phyloP scores from a whole-genome alignment of 2,329 filamentous ascomycete genomes.

The Bipolaris cookei region DNA sequence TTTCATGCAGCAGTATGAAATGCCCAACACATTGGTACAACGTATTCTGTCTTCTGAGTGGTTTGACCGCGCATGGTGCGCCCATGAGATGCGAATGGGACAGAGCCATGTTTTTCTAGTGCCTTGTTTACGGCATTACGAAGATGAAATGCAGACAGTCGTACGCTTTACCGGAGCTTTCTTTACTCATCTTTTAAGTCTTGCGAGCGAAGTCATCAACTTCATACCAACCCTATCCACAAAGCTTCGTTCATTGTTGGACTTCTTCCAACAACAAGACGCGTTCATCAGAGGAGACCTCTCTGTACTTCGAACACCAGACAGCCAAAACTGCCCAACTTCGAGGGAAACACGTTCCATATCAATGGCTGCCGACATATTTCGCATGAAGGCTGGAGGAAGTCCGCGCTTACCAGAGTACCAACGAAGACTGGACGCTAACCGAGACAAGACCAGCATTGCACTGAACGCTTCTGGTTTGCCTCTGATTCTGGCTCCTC shows the following conservation, averaged over 20 bases:
- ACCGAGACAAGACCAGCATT: constrained; percentile 54
- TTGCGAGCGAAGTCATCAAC: constrained; percentile 37
- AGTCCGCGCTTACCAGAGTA: constrained; percentile 51
- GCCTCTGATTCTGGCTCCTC: constrained; percentile 46
- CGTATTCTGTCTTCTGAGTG: constrained; percentile 51
- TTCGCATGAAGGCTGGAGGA: constrained; percentile 52
- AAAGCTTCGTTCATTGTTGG: constrained; percentile 30
- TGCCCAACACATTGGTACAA: constrained; percentile 39
- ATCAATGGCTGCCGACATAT: constrained; percentile 45
- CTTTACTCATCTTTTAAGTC: constrained; percentile 50
- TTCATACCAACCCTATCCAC: constrained; percentile 19
- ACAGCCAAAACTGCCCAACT: constrained; percentile 18
- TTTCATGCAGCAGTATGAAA: constrained; percentile 36
- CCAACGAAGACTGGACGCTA: constrained; percentile 50
- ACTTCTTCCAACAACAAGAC: constrained; percentile 24
- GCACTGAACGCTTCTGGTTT: constrained; percentile 50
- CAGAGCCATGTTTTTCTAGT: constrained; percentile 52
- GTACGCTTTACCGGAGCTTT: constrained; percentile 52
- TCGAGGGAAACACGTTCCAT: constrained; percentile 18
- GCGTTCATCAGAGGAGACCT: constrained; percentile 7
- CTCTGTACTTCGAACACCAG: constrained; percentile 22
- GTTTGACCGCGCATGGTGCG: constrained; percentile 55
- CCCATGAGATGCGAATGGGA: constrained; percentile 53
- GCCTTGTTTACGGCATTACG: constrained; percentile 39
- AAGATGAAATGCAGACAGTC: constrained; percentile 32